Evolutionary conservation across 306 rosid species (phyloP), one percentile per base, ranked within the genome.

Genomic region (Hippophae rhamnoides): DNA sequence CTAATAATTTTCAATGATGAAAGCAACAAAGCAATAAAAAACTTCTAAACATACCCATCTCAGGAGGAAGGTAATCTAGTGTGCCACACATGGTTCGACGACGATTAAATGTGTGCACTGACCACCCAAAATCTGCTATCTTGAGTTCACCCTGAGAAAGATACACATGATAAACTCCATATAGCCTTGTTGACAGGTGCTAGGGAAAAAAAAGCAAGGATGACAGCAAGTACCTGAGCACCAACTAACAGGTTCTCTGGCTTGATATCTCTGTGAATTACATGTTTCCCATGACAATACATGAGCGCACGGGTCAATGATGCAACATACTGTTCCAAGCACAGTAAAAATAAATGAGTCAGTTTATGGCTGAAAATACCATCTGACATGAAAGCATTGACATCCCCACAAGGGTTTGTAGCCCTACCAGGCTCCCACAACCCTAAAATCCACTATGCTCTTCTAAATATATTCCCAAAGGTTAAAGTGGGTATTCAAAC

Each of bases 71-170:
- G 79, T 93, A 93, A 76, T 93, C 99, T 72, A 93, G 80, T 3
- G 99, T 93, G 45, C 99, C 99, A 48, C 99, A 93, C 99, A 93
- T 93, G 79, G 99, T 93, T 67, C 84, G 66, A 81, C 99, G 86
- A 75, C 97, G 99, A 73, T 84, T 86, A 69, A 93, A 93, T 66
- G 99, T 93, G 70, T 93, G 99, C 76, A 93, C 99, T 0, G 99
- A 93, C 99, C 99, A 93, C 49, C 99, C 99, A 61, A 93, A 93
- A 74, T 93, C 99, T 41, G 99, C 97, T 68, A 93, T 93, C 79
- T 93, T 93, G 43, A 93, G 76, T 56, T 93, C 99, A 52, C 99
- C 97, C 99, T 93, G 85, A 56, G 5, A 47, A 67, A 57, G 54
- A 40, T 60, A 49, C 59, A 62, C 13, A 58, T 41, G 43, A 50